These are phyloP conservation scores for Galerina marginata DNA, from an alignment of 768 basidiomycete species.

Conservation along the genomic window DNA sequence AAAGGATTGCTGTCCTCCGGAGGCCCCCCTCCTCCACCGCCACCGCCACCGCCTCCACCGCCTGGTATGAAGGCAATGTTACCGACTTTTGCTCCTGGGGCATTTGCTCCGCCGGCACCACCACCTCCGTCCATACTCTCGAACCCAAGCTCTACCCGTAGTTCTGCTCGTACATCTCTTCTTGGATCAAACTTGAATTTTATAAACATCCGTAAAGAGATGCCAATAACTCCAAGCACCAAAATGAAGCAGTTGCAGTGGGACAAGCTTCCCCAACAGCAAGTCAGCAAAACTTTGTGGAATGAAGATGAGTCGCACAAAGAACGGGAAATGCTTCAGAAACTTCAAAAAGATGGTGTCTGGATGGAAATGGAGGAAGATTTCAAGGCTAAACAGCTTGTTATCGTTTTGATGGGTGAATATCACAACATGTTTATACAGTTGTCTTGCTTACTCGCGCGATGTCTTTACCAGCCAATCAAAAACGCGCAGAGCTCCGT, in stretches of 20 bases:
- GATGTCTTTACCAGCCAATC: slow-evolving; percentile 58
- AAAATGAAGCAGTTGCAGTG: slow-evolving; percentile 99
- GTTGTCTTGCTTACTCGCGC: neutral
- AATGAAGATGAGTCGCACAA: slow-evolving; percentile 68
- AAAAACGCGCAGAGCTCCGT: slow-evolving; percentile 87
- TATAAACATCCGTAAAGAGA: slow-evolving; percentile 77
- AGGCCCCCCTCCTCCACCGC: slow-evolving; percentile 28
- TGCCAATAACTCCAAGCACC: slow-evolving; percentile 80
- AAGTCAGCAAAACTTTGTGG: slow-evolving; percentile 88
- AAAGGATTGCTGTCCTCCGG: slow-evolving; percentile 9
- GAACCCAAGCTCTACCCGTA: slow-evolving; percentile 39
- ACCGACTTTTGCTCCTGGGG: slow-evolving; percentile 29
- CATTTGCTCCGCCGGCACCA: slow-evolving; percentile 45
- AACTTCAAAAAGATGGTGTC: slow-evolving; percentile 83
- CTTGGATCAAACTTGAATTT: slow-evolving; percentile 62
- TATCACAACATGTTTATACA: neutral
- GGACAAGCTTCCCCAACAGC: slow-evolving; percentile 95
- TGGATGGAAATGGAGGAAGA: slow-evolving; percentile 98
- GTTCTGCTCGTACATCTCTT: slow-evolving; percentile 65
- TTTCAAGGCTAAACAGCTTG: slow-evolving; percentile 95
- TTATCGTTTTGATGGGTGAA: slow-evolving; percentile 87
- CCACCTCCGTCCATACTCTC: slow-evolving; percentile 35
- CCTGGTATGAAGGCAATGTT: slow-evolving; percentile 29
- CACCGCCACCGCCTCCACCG: slow-evolving; percentile 42
- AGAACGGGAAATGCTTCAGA: slow-evolving; percentile 81